Conservation (phyloP, 129 eudicot species). For the Rutidosis leptorrhynchoides region DNA sequence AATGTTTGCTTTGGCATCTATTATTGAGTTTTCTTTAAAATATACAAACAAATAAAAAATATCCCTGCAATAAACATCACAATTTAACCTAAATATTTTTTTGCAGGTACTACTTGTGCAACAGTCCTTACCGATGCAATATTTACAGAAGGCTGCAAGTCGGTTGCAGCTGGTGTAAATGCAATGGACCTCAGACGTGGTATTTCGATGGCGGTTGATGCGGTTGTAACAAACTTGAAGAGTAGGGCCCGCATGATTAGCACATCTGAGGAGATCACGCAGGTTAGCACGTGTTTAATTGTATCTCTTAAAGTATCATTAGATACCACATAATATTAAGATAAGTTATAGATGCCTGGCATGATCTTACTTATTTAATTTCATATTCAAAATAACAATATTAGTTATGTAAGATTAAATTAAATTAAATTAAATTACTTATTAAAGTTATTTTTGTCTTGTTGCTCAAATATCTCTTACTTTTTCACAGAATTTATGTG, state of each 20-base stretch:
- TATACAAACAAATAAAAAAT: neutral
- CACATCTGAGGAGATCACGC: conserved; percentile 74
- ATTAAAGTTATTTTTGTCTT: neutral
- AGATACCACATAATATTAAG: neutral
- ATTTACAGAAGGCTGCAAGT: conserved; percentile 28
- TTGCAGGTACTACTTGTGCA: conserved; percentile 82
- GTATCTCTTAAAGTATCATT: neutral
- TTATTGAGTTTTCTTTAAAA: neutral
- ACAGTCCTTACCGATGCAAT: conserved; percentile 77
- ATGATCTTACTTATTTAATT: neutral
- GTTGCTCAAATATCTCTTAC: neutral
- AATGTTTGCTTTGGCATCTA: neutral
- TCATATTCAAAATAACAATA: neutral
- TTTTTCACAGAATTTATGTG: neutral
- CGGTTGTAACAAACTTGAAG: conserved; percentile 58
- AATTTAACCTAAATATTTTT: neutral
- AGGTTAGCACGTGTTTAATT: conserved; percentile 34
- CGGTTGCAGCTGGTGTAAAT: conserved; percentile 23
- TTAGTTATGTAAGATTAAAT: neutral
- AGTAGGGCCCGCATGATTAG: conserved; percentile 72
- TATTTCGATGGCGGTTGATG: conserved; percentile 71
- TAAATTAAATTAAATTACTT: neutral
- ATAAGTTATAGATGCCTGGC: too few species aligned
- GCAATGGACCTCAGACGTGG: conserved; percentile 41
- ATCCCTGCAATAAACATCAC: too few species aligned